phyloP scores from a whole-genome alignment of 345 rosid genomes.

The Kernera saxatilis region DNA sequence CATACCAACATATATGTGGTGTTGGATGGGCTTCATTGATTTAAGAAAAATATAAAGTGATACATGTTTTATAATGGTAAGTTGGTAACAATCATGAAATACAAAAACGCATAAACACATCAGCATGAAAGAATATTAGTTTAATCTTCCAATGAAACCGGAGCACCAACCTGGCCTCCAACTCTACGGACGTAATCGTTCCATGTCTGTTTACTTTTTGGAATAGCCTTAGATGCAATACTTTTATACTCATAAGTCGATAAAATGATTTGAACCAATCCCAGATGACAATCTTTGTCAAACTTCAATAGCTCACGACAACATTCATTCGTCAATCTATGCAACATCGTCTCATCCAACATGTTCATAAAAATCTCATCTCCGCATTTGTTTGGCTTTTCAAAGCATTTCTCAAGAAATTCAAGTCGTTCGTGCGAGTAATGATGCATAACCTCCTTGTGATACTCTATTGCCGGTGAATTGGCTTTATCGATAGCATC shows the following conservation, averaged over 20 bases:
- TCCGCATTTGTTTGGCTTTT: not conserved
- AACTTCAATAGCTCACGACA: constrained; percentile 1
- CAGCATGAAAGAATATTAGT: not conserved
- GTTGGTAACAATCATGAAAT: not conserved
- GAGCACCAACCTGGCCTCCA: not conserved
- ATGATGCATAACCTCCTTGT: not conserved
- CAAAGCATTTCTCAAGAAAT: not conserved
- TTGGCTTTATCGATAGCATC: not conserved
- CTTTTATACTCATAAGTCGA: not conserved
- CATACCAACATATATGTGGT: too few relatives aligned
- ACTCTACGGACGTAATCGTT: constrained; percentile 2
- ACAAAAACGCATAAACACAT: not conserved
- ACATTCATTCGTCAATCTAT: not conserved
- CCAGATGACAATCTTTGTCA: constrained; percentile 11
- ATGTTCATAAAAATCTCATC: not conserved
- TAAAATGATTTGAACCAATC: not conserved
- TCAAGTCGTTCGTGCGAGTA: not conserved
- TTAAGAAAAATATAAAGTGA: too few relatives aligned
- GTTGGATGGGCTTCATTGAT: too few relatives aligned
- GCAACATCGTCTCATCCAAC: not conserved
- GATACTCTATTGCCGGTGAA: not conserved
- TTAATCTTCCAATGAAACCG: not conserved
- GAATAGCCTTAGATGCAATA: constrained; percentile 12
- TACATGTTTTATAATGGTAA: not conserved
- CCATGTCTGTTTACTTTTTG: constrained; percentile 5